Evolutionary conservation across 768 basidiomycete genomes (phyloP).

Genomic region (Termitomyces eurrhizus): DNA sequence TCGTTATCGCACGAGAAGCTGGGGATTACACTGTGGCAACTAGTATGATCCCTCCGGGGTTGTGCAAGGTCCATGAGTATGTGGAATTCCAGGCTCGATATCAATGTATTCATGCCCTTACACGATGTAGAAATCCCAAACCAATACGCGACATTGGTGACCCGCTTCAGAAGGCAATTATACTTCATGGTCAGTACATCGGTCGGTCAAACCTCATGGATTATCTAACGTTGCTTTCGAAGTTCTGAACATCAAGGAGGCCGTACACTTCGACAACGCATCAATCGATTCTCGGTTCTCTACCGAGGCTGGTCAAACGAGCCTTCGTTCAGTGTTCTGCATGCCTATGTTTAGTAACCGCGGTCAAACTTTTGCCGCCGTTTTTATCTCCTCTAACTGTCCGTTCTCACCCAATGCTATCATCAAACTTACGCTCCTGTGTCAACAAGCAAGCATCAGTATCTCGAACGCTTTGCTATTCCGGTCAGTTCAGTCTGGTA

Average conservation of each 20-base stretch:
- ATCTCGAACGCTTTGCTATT: conserved; percentile 74
- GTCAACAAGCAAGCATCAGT: conserved; percentile 73
- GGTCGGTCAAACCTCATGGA: not conserved
- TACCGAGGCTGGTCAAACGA: conserved; percentile 60
- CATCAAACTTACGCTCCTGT: conserved; percentile 59
- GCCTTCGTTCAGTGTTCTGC: conserved; percentile 60
- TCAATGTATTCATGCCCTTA: not conserved
- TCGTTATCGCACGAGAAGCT: conserved; percentile 64
- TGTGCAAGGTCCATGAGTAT: conserved; percentile 68
- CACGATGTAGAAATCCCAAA: conserved; percentile 46
- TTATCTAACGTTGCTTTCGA: not conserved
- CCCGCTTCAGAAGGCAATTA: conserved; percentile 62
- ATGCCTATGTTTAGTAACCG: conserved; percentile 72
- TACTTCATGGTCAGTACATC: conserved; percentile 52
- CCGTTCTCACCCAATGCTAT: conserved; percentile 59
- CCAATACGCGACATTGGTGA: conserved; percentile 56
- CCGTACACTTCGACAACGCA: conserved; percentile 57
- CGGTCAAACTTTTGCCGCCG: conserved; percentile 69
- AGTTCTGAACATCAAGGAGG: conserved; percentile 68
- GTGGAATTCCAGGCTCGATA: conserved; percentile 14
- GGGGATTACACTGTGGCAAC: conserved; percentile 72
- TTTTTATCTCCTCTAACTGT: conserved; percentile 64
- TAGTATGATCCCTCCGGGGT: conserved; percentile 54
- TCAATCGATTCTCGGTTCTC: conserved; percentile 64
- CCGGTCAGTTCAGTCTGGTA: conserved; percentile 70